A percentile compares a stretch with the other conserved stretches of the same genome.
phyloP scores from a whole-genome alignment of 352 stramenopile species.

The Globisporangium viniferum region DNA sequence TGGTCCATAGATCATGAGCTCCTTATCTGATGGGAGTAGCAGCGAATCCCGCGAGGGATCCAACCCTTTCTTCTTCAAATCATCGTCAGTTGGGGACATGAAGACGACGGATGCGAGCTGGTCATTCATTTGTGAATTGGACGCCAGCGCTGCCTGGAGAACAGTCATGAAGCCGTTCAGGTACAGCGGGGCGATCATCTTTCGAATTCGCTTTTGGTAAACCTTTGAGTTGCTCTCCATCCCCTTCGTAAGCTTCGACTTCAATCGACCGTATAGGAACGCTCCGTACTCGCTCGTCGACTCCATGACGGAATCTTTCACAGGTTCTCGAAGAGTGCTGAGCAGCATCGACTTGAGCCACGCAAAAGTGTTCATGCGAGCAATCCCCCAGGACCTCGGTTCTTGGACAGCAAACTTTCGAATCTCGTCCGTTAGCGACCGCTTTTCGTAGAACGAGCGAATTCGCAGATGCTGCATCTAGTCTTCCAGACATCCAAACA shows the following conservation, averaged over 20 bases:
- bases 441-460: constrained; percentile 48
- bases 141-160: constrained; percentile 33
- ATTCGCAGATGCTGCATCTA: constrained; percentile 61
- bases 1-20: constrained; percentile 28
- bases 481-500: constrained; percentile 56
- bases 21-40: constrained; percentile 32
- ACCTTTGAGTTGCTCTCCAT: constrained; percentile 25
- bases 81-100: constrained; percentile 42
- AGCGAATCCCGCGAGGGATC: constrained; percentile 26
- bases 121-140: constrained; percentile 39
- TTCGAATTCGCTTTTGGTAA: constrained; percentile 35
- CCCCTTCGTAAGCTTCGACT: constrained; percentile 32
- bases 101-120: constrained; percentile 45
- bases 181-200: constrained; percentile 40
- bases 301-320: constrained; percentile 25
- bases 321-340: constrained; percentile 39
- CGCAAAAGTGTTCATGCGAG: constrained; percentile 41
- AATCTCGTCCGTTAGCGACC: constrained; percentile 41
- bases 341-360: constrained; percentile 57
- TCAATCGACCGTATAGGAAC: constrained; percentile 32
- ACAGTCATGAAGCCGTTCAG: constrained; percentile 39
- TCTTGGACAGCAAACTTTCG: constrained; percentile 38
- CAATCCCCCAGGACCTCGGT: constrained; percentile 29
- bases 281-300: constrained; percentile 37
- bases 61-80: constrained; percentile 28